Base-by-base conservation (phyloP, 2,329 filamentous ascomycete genomes). In the Metarhizium sp. region DNA sequence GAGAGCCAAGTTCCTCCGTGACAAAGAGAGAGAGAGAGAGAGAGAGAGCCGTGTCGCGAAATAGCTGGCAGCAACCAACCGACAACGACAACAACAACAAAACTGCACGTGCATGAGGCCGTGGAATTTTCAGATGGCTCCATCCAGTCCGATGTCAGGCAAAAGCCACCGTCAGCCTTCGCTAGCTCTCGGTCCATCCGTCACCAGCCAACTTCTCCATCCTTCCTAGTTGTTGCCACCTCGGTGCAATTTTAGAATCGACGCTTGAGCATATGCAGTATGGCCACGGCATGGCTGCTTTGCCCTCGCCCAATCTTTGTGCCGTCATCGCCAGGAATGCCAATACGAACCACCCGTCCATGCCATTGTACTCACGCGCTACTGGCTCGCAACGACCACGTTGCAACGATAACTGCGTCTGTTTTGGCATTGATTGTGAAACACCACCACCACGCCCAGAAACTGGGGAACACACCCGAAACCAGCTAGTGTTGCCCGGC, bases 401-500 rank as follows among this genome's bases (percentile, higher is more conserved):
- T 55, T 55, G 54, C 42, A 48, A 48, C 45, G 45, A 30, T 32
- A 34, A 10, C 32, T 38, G 32, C 43, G 43, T 42, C 38, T 50
- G 54, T 55, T 47, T 49, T 34, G 50, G 50, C 13, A 42, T 51
- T 47, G 34, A 29, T 45, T 29, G n/a, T 49, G 54, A 55, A 55
- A 55, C 54, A 53, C 8, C n/a, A 45, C 10, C 42, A 20, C 6
- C 16, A 48, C 3, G 13, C 13, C 25, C 11, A 14, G 45, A 11
- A 16, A 48, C 45, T 48, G 20, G 20, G 45, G 20, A 30, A 48
- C 11, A 8, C 7, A 6, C 6, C 45, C 45, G 45, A 30, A 48
- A 48, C 10, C 10, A 48, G 45, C 25, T 48, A 48, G 43, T 4
- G n/a, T 34, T 29, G 16, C 45, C 20, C 14, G 45, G 25, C 25